Conservation (phyloP, 768 basidiomycete species). For the Chalciporus sphaerocephalus region DNA sequence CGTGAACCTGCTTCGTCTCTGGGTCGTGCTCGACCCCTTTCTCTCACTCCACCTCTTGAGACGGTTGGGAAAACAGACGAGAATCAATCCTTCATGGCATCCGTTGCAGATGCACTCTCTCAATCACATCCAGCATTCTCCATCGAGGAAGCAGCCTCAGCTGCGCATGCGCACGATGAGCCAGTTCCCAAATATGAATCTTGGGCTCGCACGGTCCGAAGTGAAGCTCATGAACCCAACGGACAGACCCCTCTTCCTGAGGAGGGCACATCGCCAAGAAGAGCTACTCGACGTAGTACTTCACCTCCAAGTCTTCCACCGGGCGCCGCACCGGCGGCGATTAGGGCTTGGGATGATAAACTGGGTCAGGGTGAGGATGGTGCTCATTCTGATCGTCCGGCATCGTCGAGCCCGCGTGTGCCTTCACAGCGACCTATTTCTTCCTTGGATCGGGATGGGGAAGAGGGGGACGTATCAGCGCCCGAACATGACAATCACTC, state of each 20-base stretch:
- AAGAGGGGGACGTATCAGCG: conserved; percentile 23
- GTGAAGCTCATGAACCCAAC: conserved; percentile 6
- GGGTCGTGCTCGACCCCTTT: conserved; percentile 3
- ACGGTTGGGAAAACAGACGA: conserved; percentile 15
- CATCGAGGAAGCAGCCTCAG: conserved; percentile 21
- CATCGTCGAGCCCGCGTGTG: conserved; percentile 31
- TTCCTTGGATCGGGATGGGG: conserved; percentile 30
- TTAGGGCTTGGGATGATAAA: conserved; percentile 36
- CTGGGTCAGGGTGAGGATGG: conserved; percentile 30
- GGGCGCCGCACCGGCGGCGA: conserved; percentile 38
- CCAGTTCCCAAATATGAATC: conserved; percentile 37
- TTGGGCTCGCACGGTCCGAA: conserved; percentile 5
- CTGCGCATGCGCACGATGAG: conserved; percentile 28
- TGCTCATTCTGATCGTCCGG: conserved; percentile 29
- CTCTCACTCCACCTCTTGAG: conserved; percentile 9
- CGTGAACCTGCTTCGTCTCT: conserved; percentile 29
- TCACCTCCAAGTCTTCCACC: conserved; percentile 41
- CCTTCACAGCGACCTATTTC: conserved; percentile 33
- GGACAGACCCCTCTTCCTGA: conserved; percentile 4
- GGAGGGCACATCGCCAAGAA: conserved; percentile 21
- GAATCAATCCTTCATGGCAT: conserved; percentile 35
- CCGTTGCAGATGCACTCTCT: conserved; percentile 36
- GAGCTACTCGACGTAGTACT: conserved; percentile 27
- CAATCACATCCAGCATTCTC: conserved; percentile 23
- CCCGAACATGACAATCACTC: conserved; percentile 23